These are phyloP conservation scores for Tetrahymena malaccensis DNA, from an alignment of 73 alveolate genomes.

Conservation along the genomic window DNA sequence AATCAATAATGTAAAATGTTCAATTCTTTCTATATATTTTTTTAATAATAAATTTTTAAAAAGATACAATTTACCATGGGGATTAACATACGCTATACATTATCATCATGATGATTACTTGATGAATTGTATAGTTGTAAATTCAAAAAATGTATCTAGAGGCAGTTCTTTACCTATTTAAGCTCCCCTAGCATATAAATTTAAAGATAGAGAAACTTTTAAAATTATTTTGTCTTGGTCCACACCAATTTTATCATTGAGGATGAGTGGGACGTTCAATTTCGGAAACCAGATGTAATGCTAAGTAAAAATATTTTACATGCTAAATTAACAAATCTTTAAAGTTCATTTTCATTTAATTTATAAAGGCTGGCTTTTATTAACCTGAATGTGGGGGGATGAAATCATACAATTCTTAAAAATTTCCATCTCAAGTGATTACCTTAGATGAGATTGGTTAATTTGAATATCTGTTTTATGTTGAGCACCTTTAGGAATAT, in stretches of 20 bases:
- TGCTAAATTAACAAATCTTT: background rate
- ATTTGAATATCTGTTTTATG: background rate
- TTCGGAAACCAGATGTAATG: background rate
- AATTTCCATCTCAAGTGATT: background rate
- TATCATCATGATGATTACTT: background rate
- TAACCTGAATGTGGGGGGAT: background rate
- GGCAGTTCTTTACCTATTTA: background rate
- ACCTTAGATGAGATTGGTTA: background rate
- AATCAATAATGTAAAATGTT: background rate
- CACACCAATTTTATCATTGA: background rate
- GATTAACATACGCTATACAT: background rate
- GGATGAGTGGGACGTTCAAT: background rate
- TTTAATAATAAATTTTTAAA: background rate
- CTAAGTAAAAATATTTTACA: background rate
- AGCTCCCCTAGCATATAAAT: background rate
- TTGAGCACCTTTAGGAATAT: background rate
- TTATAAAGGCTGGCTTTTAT: background rate
- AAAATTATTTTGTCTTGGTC: background rate
- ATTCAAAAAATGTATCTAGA: background rate
- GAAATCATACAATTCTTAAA: background rate
- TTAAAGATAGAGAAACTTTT: background rate
- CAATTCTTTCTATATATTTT: background rate
- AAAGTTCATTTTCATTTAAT: background rate
- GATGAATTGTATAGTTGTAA: background rate
- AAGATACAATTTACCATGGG: background rate